These are phyloP conservation scores for Skeletonema tropicum DNA, from an alignment of 108 stramenopile species.

Conservation along the genomic window DNA sequence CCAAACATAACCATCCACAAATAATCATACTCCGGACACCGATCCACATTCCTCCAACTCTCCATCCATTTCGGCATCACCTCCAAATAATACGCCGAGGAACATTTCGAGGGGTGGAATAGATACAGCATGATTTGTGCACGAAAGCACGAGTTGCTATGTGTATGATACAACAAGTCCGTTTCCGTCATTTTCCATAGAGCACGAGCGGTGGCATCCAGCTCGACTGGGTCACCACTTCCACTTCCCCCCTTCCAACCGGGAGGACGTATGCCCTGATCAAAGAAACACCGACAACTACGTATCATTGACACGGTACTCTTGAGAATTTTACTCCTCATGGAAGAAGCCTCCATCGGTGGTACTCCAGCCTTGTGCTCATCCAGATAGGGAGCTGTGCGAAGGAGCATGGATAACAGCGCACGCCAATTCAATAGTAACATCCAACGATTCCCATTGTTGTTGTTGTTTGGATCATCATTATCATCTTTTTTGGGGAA, in stretches of 20 bases:
- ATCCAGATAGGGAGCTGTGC: conserved; percentile 84
- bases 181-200: conserved; percentile 75
- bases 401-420: conserved; percentile 73
- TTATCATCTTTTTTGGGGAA: conserved; percentile 3
- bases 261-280: conserved; percentile 69
- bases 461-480: conserved; percentile 31
- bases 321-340: conserved; percentile 62
- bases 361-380: conserved; percentile 68
- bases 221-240: conserved; percentile 3
- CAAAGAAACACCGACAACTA: conserved; percentile 78
- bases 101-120: conserved; percentile 82
- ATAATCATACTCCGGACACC: conserved; percentile 87
- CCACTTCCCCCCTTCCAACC: conserved; percentile 18
- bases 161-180: conserved; percentile 77
- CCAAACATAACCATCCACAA: conserved; percentile 86
- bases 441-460: conserved; percentile 42
- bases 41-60: conserved; percentile 84
- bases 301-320: conserved; percentile 82
- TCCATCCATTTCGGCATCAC: conserved; percentile 77
- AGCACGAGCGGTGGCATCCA: conserved; percentile 58
- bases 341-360: conserved; percentile 60
- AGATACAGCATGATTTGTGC: conserved; percentile 76
- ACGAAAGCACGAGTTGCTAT: conserved; percentile 87
- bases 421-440: conserved; percentile 74
- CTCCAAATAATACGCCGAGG: conserved; percentile 61